A percentile compares a stretch with the other conserved stretches of the same genome.
Evolutionary conservation across 2,329 filamentous ascomycete genomes (phyloP).

Genomic region (Graphiopsis chlorocephala): DNA sequence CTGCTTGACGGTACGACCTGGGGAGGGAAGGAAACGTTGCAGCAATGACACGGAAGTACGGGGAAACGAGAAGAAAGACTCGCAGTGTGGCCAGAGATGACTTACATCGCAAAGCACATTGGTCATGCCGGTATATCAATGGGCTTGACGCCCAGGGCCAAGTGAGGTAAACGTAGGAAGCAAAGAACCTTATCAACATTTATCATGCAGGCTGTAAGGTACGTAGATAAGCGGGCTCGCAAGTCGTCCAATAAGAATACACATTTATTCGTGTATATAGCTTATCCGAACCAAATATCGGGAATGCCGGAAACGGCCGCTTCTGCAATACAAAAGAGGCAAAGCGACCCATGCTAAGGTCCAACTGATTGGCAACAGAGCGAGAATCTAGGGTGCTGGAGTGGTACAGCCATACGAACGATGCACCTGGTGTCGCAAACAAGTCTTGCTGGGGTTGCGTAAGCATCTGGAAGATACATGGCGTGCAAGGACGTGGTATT

Average conservation of each 20-base stretch:
- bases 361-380: neutral
- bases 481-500: neutral
- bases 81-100: neutral
- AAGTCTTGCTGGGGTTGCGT: neutral
- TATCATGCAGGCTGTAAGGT: neutral
- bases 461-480: neutral
- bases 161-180: neutral
- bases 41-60: neutral
- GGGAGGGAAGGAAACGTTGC: neutral
- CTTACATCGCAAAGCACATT: neutral
- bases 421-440: neutral
- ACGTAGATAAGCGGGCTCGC: neutral
- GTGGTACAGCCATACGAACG: neutral
- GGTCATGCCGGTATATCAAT: neutral
- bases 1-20: neutral
- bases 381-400: neutral
- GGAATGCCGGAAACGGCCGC: neutral
- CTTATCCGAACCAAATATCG: neutral
- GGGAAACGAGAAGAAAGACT: neutral
- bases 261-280: neutral
- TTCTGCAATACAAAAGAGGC: neutral
- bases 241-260: neutral
- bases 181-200: neutral
- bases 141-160: neutral
- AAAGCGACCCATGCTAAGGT: neutral